Evolutionary conservation across 768 basidiomycete genomes (phyloP), one percentile per base, ranked within the genome.

Genomic region (Naematelia encephala): DNA sequence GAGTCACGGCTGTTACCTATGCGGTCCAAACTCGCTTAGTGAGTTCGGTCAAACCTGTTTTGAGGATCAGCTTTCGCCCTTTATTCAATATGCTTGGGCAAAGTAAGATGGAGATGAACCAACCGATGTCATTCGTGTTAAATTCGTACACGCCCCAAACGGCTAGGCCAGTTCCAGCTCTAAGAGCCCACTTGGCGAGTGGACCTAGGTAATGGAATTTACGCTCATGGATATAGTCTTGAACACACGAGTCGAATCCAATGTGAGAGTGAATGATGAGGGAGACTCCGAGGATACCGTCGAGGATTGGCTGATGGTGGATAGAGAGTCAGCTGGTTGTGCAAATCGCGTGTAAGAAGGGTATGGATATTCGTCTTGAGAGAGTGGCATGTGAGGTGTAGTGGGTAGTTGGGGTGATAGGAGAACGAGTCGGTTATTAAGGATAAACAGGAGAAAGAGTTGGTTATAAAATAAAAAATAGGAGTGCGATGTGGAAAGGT

Each of bases 71-170:
- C 68, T 53, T 48, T 10, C 47, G 27, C n/a, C n/a, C n/a, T n/a
- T n/a, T n/a, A n/a, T n/a, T n/a, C n/a, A n/a, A n/a, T n/a, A n/a
- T n/a, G n/a, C n/a, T n/a, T n/a, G n/a, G n/a, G 19, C 12, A 43
- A 19, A 43, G 39, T 11, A 12, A 26, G 25, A 47, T 47, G 46
- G 46, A 8, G 46, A 21, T 21, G n/a, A 5, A 82, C 89, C 66
- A 67, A 96, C 96, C 93, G 63, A 99, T 86, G 75, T 98, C 94
- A 74, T 94, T 91, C 44, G 96, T 97, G 81, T 98, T 97, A 82
- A 98, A 97, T 78, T 96, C 88, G 80, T 96, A 99, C 4, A 97
- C 84, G 14, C 96, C 94, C 76, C 76, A 77, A 46, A 91, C 85
- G 52, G 92, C 82, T 3, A 88, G 85, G 21, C 86, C 90, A 26